Evolutionary conservation across 2,329 filamentous ascomycete species (phyloP).

Genomic region (Arthroderma uncinatum): DNA sequence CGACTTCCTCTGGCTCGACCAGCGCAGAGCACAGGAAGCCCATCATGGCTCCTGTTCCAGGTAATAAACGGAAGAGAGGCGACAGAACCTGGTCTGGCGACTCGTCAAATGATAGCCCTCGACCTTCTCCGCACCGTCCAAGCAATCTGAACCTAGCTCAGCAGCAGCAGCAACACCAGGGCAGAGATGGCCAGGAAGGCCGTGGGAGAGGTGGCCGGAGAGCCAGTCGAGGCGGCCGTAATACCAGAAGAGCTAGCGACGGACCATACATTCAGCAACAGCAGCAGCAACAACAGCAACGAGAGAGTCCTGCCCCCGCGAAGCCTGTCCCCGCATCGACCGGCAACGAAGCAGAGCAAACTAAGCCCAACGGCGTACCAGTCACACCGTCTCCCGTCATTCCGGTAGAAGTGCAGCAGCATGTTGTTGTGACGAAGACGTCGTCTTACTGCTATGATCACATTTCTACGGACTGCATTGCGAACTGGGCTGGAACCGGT

Average conservation of each 20-base stretch:
- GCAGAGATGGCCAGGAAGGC: constrained; percentile 28
- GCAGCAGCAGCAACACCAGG: constrained; percentile 34
- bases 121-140: constrained; percentile 39
- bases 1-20: neutral
- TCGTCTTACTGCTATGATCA: constrained; percentile 58
- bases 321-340: constrained; percentile 23
- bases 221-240: constrained; percentile 30
- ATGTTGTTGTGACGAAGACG: constrained; percentile 14
- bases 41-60: constrained; percentile 41
- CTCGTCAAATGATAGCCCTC: constrained; percentile 28
- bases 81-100: constrained; percentile 37
- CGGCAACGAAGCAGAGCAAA: constrained; percentile 22
- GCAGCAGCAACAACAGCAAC: constrained; percentile 21
- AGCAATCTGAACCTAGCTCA: constrained; percentile 43
- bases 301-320: constrained; percentile 18
- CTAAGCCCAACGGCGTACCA: constrained; percentile 22
- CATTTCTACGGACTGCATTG: constrained; percentile 58
- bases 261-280: constrained; percentile 23
- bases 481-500: constrained; percentile 56
- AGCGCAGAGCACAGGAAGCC: constrained; percentile 12
- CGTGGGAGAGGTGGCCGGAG: constrained; percentile 31
- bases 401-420: constrained; percentile 8
- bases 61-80: constrained; percentile 46
- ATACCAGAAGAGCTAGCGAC: constrained; percentile 28
- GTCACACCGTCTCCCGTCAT: constrained; percentile 17